Evolutionary conservation across 805 yeast species (phyloP), one percentile per base, ranked within the genome.

Genomic region (Saturnispora serradocipensis): DNA sequence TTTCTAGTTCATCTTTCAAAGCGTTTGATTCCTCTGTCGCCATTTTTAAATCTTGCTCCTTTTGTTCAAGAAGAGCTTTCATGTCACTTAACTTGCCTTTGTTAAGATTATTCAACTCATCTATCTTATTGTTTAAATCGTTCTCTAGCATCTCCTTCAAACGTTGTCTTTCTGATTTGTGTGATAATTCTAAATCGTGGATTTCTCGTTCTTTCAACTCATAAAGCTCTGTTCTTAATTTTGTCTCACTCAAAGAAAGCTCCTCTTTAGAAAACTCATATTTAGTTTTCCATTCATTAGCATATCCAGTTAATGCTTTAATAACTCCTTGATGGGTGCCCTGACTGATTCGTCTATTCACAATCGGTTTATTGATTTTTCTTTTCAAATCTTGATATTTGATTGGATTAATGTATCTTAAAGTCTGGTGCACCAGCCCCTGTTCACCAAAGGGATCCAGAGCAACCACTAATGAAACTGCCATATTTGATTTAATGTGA

Each of bases 401-500:
- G 9, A 61, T 52, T 24, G 69, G 68, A 49, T 63, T 58, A 40
- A 63, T 58, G 40, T 65, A 63, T 50, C 65, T 58, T 48, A 67
- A 51, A 18, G 68, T 64, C 50, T 66, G 68, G 20, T 60, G 45
- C n/a, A 60, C 59, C 18, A 61, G 48, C 15, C 65, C 64, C 45
- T 63, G 66, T 48, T 73, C 76, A 4, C 72, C 72, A 46, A 58
- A 60, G 5, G 72, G 69, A 58, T 74, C 75, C 11, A 72, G 53
- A 8, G 68, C 68, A 27, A 72, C 70, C 39, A 75, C 56, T 22
- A 72, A 62, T 3, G 63, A 61, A 6, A 73, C 61, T 15, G 62
- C 61, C 39, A 61, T 59, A 20, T 63, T 61, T 25, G 57, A 56
- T 47, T 66, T 65, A 34, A 70, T 67, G 46, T 68, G 69, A 58